These are phyloP conservation scores for Aspergillus incahuasiensis DNA, from an alignment of 495 filamentous ascomycete species.

Conservation along the genomic window DNA sequence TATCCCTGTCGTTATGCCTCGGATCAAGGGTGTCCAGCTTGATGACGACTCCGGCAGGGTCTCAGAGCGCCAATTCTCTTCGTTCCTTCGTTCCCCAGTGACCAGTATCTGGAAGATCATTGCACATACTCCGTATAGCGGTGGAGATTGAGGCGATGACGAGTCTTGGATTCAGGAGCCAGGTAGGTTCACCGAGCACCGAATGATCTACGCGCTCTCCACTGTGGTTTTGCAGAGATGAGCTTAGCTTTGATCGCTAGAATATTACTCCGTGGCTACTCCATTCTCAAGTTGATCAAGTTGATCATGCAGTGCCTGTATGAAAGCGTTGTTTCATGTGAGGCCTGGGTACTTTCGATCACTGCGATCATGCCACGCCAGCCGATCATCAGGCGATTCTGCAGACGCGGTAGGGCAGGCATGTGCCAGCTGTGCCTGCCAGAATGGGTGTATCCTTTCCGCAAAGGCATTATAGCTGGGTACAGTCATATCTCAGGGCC, in stretches of 20 bases:
- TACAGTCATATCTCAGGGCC: neutral
- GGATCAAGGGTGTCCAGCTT: neutral
- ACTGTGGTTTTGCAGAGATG: neutral
- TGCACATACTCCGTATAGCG: neutral
- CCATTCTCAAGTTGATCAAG: neutral
- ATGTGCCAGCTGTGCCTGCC: neutral
- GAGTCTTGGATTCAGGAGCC: neutral
- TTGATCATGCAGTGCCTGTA: neutral
- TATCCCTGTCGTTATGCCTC: neutral
- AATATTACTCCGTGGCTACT: neutral
- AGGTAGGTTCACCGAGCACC: neutral
- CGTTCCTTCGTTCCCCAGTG: neutral
- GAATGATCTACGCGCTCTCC: neutral
- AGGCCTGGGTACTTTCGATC: neutral
- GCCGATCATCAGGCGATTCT: constrained; percentile 4
- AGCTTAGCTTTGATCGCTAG: neutral
- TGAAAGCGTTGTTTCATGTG: neutral
- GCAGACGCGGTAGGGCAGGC: neutral
- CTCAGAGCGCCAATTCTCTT: neutral
- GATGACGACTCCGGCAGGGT: neutral
- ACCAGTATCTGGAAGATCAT: neutral
- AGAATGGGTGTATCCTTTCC: neutral
- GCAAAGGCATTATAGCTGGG: neutral
- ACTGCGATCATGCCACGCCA: neutral
- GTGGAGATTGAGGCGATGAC: neutral